Percentiles rank a stretch among this genome's conserved stretches.
Conservation (phyloP, 768 basidiomycete species). For the Mycena venus region DNA sequence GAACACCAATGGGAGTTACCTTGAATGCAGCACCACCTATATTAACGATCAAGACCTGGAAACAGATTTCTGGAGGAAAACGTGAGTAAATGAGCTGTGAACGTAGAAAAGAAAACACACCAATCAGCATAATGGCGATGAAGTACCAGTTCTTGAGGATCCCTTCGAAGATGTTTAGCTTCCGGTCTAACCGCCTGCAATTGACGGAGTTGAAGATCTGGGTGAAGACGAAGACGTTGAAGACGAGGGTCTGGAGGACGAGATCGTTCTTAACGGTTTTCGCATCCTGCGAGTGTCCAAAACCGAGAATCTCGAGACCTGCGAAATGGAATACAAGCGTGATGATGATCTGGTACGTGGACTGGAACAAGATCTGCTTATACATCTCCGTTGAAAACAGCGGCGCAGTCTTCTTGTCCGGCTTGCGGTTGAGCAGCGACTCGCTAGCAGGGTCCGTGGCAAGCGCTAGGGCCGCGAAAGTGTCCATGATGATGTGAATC, state of each 20-base stretch:
- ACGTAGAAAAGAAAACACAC: constrained; percentile 56
- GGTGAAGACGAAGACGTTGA: constrained; percentile 99
- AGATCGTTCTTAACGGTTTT: constrained; percentile 50
- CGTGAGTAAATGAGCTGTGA: background rate
- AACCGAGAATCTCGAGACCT: constrained; percentile 79
- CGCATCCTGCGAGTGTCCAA: constrained; percentile 51
- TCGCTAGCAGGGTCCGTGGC: constrained; percentile 96
- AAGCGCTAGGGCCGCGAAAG: constrained; percentile 96
- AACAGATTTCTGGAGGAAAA: constrained; percentile 75
- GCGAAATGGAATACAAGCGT: constrained; percentile 93
- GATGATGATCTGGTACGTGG: too few species aligned
- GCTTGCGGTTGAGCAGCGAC: constrained; percentile 85
- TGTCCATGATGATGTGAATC: constrained; percentile 99
- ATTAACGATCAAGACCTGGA: constrained; percentile 91
- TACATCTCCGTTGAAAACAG: constrained; percentile 95
- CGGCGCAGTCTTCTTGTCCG: constrained; percentile 90
- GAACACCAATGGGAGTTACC: constrained; percentile 82
- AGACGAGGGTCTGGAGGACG: constrained; percentile 85
- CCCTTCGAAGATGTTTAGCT: constrained; percentile 91
- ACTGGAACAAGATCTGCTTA: constrained; percentile 95
- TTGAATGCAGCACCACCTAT: constrained; percentile 95
- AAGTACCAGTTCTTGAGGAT: constrained; percentile 87
- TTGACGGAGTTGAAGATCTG: too few species aligned
- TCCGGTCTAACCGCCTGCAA: constrained; percentile 87
- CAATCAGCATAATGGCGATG: constrained; percentile 84